Evolutionary conservation across 169 alveolate genomes (phyloP).

Genomic region (Plasmodium malariae): DNA sequence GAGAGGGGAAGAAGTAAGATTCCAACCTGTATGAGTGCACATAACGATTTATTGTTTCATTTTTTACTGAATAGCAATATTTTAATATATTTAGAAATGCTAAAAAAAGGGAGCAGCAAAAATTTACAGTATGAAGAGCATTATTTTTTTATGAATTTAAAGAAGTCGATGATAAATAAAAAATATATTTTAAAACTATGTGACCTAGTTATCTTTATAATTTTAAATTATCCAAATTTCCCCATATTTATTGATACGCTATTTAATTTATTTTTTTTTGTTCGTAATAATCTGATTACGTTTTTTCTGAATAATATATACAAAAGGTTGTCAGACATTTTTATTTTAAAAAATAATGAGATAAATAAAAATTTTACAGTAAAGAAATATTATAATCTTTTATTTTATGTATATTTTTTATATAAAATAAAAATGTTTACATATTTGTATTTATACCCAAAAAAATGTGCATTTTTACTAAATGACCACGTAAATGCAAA

Average conservation of each 20-base stretch:
- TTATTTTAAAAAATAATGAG: conserved; percentile 22
- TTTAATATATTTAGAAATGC: conserved; percentile 20
- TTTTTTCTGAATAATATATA: conserved; percentile 30
- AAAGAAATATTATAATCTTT: conserved; percentile 37
- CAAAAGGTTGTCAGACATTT: conserved; percentile 8
- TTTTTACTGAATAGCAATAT: conserved; percentile 38
- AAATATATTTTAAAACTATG: conserved; percentile 20
- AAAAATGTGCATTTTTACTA: neutral
- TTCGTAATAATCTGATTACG: conserved; percentile 15
- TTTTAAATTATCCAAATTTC: conserved; percentile 25
- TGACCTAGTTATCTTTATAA: neutral
- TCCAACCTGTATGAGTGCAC: neutral
- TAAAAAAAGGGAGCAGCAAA: conserved; percentile 32
- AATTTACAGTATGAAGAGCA: conserved; percentile 27
- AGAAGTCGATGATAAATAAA: conserved; percentile 17
- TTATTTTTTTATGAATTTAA: conserved; percentile 20
- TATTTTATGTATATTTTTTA: conserved; percentile 35
- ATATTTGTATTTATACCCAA: conserved; percentile 3
- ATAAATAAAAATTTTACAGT: conserved; percentile 40
- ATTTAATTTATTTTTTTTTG: conserved; percentile 45
- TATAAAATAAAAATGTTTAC: conserved; percentile 45
- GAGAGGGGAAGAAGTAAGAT: neutral
- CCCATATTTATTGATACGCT: conserved; percentile 21
- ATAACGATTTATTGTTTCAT: neutral
- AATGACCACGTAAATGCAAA: conserved; percentile 19